A percentile compares a stretch with the other conserved stretches of the same genome.
These are phyloP conservation scores for Ophiostoma quercus DNA, from an alignment of 2,329 filamentous ascomycete species.

Conservation along the genomic window DNA sequence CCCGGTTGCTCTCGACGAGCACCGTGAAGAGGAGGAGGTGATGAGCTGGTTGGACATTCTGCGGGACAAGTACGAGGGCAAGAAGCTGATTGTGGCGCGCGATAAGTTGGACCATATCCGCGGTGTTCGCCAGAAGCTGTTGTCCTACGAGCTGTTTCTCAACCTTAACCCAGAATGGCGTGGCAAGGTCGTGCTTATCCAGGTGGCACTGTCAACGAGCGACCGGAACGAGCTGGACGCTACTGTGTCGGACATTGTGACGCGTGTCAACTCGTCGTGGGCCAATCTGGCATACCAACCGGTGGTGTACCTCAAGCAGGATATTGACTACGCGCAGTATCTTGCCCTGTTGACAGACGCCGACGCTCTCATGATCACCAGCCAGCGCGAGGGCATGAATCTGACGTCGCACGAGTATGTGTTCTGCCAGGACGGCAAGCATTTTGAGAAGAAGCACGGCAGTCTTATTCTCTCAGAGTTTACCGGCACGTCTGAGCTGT, in stretches of 20 bases:
- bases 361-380: slow-evolving; percentile 89
- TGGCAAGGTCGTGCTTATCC: slow-evolving; percentile 82
- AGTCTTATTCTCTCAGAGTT: slow-evolving; percentile 93
- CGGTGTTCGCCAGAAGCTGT: slow-evolving; percentile 86
- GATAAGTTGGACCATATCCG: slow-evolving; percentile 93
- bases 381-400: slow-evolving; percentile 95
- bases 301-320: slow-evolving; percentile 88
- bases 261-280: slow-evolving; percentile 85
- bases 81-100: slow-evolving; percentile 84
- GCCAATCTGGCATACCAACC: slow-evolving; percentile 89
- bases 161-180: slow-evolving; percentile 90
- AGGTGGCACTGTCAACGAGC: slow-evolving; percentile 85
- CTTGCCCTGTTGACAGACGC: slow-evolving; percentile 86
- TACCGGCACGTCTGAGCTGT: slow-evolving; percentile 83
- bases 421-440: slow-evolving; percentile 81
- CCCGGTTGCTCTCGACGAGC: slow-evolving; percentile 65
- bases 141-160: slow-evolving; percentile 88
- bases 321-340: slow-evolving; percentile 88
- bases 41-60: slow-evolving; percentile 73
- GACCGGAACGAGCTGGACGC: slow-evolving; percentile 84
- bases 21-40: slow-evolving; percentile 68
- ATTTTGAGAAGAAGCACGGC: slow-evolving; percentile 70
- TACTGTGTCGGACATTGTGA: slow-evolving; percentile 88
- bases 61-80: slow-evolving; percentile 77
- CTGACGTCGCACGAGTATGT: slow-evolving; percentile 91